Percentiles rank a stretch among this genome's conserved stretches.
Evolutionary conservation across 805 yeast species (phyloP).

Genomic region (Tanozyma kutaoensis): DNA sequence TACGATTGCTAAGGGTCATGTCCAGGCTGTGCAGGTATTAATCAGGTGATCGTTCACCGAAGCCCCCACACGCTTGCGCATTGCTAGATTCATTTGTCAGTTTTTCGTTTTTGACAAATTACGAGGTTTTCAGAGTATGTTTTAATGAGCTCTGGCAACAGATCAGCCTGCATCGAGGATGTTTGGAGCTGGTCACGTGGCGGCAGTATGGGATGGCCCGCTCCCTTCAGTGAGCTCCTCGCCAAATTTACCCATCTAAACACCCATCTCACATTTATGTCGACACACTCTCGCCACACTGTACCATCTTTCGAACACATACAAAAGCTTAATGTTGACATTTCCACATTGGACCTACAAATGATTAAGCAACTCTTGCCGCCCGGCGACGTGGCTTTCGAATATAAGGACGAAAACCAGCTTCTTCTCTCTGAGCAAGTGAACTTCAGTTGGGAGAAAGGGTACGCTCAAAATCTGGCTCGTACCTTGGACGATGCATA

Average conservation of each 20-base stretch:
- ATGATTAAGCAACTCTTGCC: slow-evolving; percentile 52
- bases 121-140: no score
- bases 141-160: no score
- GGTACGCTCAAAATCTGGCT: slow-evolving; percentile 19
- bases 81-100: no score
- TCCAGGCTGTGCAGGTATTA: no score
- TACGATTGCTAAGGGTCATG: no score
- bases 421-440: slow-evolving; percentile 31
- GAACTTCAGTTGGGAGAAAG: slow-evolving; percentile 19
- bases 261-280: slow-evolving; percentile 26
- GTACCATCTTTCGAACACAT: slow-evolving; percentile 17
- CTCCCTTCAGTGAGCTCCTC: neutral
- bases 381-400: slow-evolving; percentile 47
- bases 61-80: no score
- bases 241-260: slow-evolving; percentile 5
- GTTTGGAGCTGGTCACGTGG: no score
- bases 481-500: slow-evolving; percentile 33
- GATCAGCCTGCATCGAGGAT: no score
- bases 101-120: no score
- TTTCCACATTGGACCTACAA: slow-evolving; percentile 45
- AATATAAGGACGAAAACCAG: slow-evolving; percentile 72
- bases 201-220: slow-evolving; percentile 1
- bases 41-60: no score
- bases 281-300: slow-evolving; percentile 7
- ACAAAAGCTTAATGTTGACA: slow-evolving; percentile 15